Percentiles rank a stretch among this genome's conserved stretches.
These are phyloP conservation scores for Iodosphaeria phyllophila DNA, from an alignment of 2,329 filamentous ascomycete genomes.

Conservation along the genomic window DNA sequence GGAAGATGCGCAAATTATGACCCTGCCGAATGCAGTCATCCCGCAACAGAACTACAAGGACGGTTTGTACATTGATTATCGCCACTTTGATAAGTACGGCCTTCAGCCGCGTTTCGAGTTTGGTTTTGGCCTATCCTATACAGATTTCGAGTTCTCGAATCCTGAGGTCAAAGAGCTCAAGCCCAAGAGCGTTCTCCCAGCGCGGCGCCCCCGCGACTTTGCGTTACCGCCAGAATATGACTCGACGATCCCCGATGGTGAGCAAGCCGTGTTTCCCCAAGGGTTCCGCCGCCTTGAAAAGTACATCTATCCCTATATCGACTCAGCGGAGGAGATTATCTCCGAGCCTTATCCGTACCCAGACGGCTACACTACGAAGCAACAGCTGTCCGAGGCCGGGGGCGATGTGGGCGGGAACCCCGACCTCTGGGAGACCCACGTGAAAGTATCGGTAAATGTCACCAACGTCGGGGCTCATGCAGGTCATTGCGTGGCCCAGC, in stretches of 20 bases:
- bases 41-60: slow-evolving; percentile 74
- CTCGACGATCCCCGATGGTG: slow-evolving; percentile 30
- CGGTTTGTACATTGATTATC: slow-evolving; percentile 77
- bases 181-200: slow-evolving; percentile 23
- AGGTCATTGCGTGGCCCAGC: slow-evolving; percentile 26
- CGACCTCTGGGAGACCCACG: slow-evolving; percentile 38
- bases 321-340: slow-evolving; percentile 24
- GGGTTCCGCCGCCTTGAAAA: slow-evolving; percentile 43
- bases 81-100: slow-evolving; percentile 62
- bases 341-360: slow-evolving; percentile 28
- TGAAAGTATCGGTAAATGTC: slow-evolving; percentile 28
- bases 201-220: slow-evolving; percentile 20
- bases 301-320: slow-evolving; percentile 57
- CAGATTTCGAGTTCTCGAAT: slow-evolving; percentile 45
- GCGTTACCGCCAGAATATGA: slow-evolving; percentile 33
- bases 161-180: slow-evolving; percentile 26
- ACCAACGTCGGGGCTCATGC: slow-evolving; percentile 29
- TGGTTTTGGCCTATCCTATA: slow-evolving; percentile 72
- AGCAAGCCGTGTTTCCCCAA: slow-evolving; percentile 37
- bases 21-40: slow-evolving; percentile 45
- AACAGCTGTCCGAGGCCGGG: slow-evolving; percentile 40
- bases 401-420: slow-evolving; percentile 52
- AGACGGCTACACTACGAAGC: slow-evolving; percentile 30
- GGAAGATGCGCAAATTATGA: slow-evolving; percentile 47
- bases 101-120: slow-evolving; percentile 71